Evolutionary conservation across 768 basidiomycete genomes (phyloP), one percentile per base, ranked within the genome.

Genomic region (Cyathus striatus): DNA sequence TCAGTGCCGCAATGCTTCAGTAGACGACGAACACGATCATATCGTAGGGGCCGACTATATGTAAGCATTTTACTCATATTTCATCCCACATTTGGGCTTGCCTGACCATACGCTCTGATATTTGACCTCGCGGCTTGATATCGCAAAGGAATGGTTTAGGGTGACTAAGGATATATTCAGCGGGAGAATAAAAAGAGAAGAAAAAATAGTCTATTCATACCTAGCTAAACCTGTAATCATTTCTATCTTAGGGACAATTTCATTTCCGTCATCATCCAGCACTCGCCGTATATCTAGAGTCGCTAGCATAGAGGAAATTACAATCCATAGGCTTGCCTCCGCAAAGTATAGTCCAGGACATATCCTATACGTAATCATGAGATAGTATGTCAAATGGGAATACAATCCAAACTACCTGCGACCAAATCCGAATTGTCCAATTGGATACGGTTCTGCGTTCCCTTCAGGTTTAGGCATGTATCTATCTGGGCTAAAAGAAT

Each of bases 281-380:
- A 54, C 50, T 37, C 57, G 64, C 9, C 41, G 36, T 30, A 70
- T 41, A 14, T 41, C 45, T 39, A 66, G 16, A 0, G 59, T 56
- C 1, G 62, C 52, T n/a, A 70, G 47, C 13, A 60, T 43, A 5
- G 57, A 61, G 14, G 52, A 63, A 16, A 66, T 40, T 2, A 54
- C 47, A 5, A 59, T 57, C 62, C 61, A 70, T 26, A 66, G 22
- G 6, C 49, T 61, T 17, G 56, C 53, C 7, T 61, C 53, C 12
- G 60, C 69, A 2, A 71, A 33, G 21, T 64, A 45, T 21, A 33
- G 49, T n/a, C 70, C 67, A 12, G 69, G 48, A 32, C 48, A 49
- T n/a, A 46, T 46, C 36, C 48, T 49, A 40, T n/a, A n/a, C 14
- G 36, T 12, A 13, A 39, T 25, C 13, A 40, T 5, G 16, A 21